Base-by-base conservation (phyloP, 805 yeast species). In the Ogataea angusta region DNA sequence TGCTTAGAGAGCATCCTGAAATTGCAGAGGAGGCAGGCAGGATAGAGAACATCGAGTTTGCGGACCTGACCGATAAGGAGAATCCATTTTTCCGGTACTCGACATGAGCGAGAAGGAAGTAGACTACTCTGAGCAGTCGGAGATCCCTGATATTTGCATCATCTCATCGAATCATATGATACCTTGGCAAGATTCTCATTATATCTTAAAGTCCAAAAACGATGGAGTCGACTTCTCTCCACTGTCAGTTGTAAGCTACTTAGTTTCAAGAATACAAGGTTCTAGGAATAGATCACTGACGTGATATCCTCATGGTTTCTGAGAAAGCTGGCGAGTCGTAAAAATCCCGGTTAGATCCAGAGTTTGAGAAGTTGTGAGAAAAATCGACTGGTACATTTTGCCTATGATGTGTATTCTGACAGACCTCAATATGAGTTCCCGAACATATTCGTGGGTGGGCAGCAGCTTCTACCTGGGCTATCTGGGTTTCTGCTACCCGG, bases 391-490 rank as follows among this genome's bases (percentile, higher is more conserved):
- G 32, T 52, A 44, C 36, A 30, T 70, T 7, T 35, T 70, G 46
- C 73, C 76, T 2, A 29, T 69, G 23, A 54, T 71, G 42, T 54
- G 59, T 32, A 38, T 57, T 22, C 41, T 68, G 21, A 41, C 49
- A 17, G 71, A 66, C 39, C 51, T 63, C 46, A 37, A 60, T 7
- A 65, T 72, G 64, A 38, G 36, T 12, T 67, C 73, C 9, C 43
- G 46, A 17, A 47, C 56, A 36, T 72, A 67, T 43, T 54, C 69
- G 9, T 70, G 75, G 76, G 58, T 65, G 10, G 72, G 73, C 1
- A 59, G 70, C 17, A 57, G 71, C 1, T 73, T 72, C 41, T 72
- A 72, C 48, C 56, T 71, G 23, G 77, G 74, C 0, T 75, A 72
- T 50, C 51, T 75, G 41, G 60, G 62, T 3, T 73, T 72, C 48